Conservation (phyloP, 805 yeast genomes). For the Candida saitoana region DNA sequence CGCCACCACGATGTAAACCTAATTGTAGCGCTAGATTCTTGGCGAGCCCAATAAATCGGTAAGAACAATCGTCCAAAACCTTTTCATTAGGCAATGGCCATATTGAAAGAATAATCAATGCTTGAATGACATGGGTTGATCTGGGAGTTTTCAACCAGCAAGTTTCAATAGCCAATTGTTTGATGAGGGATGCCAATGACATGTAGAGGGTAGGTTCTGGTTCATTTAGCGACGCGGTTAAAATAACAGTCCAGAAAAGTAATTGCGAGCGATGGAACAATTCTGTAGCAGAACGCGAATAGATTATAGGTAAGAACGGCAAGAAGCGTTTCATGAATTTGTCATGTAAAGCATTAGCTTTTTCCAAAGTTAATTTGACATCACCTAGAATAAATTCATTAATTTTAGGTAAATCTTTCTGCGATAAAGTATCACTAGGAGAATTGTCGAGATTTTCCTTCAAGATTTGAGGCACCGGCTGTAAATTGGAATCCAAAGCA, state of each 20-base stretch:
- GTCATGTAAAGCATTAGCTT: conserved; percentile 70
- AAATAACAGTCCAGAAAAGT: conserved; percentile 85
- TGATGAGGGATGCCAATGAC: conserved; percentile 70
- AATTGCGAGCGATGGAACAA: conserved; percentile 79
- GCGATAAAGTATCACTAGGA: conserved; percentile 13
- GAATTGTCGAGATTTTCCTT: conserved; percentile 26
- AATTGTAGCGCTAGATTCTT: conserved; percentile 78
- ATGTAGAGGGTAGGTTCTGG: conserved; percentile 82
- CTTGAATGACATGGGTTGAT: conserved; percentile 90
- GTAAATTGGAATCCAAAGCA: conserved; percentile 2
- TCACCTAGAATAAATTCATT: conserved; percentile 74
- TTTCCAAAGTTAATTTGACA: conserved; percentile 58
- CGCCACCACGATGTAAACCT: conserved; percentile 84
- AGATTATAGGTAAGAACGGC: conserved; percentile 77
- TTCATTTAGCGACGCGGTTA: conserved; percentile 81
- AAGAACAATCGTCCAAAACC: conserved; percentile 87
- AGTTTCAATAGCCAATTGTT: conserved; percentile 83
- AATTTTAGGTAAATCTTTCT: conserved; percentile 8
- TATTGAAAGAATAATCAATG: conserved; percentile 72
- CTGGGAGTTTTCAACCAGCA: conserved; percentile 93
- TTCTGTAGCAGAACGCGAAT: conserved; percentile 66
- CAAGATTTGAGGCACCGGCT: conserved; percentile 1
- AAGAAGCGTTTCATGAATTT: conserved; percentile 62
- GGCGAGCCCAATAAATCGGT: conserved; percentile 83
- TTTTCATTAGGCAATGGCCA: conserved; percentile 96